Base-by-base conservation (phyloP, 192 early-diverging fungal genomes). In the Coemansia sp. region DNA sequence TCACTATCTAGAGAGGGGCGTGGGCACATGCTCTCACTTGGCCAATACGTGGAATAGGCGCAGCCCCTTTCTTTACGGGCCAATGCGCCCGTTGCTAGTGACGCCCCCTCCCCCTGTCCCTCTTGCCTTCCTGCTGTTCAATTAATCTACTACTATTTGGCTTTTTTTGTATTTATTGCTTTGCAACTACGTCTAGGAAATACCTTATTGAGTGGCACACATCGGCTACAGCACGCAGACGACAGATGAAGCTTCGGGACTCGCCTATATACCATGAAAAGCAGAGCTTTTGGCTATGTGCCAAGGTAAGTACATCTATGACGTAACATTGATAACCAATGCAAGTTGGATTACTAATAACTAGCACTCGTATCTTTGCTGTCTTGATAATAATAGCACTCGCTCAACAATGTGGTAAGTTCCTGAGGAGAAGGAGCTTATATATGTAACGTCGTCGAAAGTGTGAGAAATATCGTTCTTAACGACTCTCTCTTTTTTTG, bases 351-450 rank as follows among this genome's bases (percentile, higher is more conserved):
- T 38, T 65, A 52, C 64, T 65, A 65, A 52, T 50, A 37, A 47
- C n/a, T 47, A 27, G 29, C 11, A 22, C 24, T 3, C 35, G 41
- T 24, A 30, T 16, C 13, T 44, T 12, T 32, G 9, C 47, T 61
- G 40, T 16, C 15, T 37, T 41, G 27, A 16, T 8, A 4, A 37
- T 35, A 49, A 56, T 72, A 83, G 82, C 82, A 84, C 66, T 74
- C 82, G 71, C 72, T 84, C 11, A 84, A 84, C 63, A 84, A 84
- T 38, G 73, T 80, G 75, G 80, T 76, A 82, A 73, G 79, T 76
- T n/a, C 9, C 15, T 22, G 11, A 11, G 5, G 11, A 35, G 52
- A 3, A 15, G 24, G n/a, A 7, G 16, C 18, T 12, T 35, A n/a
- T 61, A 20, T 22, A 60, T 22, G 38, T 22, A 52, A 7, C 27